These are phyloP conservation scores for Rhizopogon sp. DNA, from an alignment of 768 basidiomycete species.

Conservation along the genomic window DNA sequence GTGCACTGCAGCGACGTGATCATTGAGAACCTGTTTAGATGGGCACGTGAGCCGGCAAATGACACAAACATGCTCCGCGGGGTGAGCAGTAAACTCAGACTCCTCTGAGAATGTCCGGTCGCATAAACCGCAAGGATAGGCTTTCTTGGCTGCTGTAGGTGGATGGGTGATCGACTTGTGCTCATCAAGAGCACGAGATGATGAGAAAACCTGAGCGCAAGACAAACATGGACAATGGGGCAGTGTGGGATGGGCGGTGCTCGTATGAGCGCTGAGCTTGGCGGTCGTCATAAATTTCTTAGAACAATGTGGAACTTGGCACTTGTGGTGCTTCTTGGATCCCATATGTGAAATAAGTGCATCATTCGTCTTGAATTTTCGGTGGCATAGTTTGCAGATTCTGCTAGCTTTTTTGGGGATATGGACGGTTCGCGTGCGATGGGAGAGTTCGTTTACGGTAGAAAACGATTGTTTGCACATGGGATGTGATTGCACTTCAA, in stretches of 20 bases:
- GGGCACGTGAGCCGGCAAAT: conserved; percentile 18
- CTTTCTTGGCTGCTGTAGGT: background rate
- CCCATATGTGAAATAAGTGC: no score
- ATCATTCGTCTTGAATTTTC: no score
- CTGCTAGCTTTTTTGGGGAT: no score
- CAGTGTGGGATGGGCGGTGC: no score
- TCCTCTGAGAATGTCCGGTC: conserved; percentile 15
- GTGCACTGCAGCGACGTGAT: conserved; percentile 26
- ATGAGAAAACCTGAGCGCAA: no score
- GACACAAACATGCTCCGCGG: conserved; percentile 13
- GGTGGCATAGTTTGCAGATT: no score
- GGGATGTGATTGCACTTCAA: background rate
- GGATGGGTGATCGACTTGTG: no score
- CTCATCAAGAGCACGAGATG: no score
- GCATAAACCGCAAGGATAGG: conserved; percentile 10
- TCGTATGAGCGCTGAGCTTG: no score
- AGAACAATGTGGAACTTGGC: background rate
- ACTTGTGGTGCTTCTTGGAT: background rate
- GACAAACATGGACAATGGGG: no score
- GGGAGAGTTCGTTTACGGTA: background rate
- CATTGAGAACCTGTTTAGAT: conserved; percentile 23
- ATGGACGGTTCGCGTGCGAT: background rate
- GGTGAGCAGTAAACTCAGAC: conserved; percentile 21
- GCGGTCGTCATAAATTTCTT: no score
- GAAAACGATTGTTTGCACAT: background rate